Conservation (phyloP, 164 flowering plant species). For the Berberis thunbergii region DNA sequence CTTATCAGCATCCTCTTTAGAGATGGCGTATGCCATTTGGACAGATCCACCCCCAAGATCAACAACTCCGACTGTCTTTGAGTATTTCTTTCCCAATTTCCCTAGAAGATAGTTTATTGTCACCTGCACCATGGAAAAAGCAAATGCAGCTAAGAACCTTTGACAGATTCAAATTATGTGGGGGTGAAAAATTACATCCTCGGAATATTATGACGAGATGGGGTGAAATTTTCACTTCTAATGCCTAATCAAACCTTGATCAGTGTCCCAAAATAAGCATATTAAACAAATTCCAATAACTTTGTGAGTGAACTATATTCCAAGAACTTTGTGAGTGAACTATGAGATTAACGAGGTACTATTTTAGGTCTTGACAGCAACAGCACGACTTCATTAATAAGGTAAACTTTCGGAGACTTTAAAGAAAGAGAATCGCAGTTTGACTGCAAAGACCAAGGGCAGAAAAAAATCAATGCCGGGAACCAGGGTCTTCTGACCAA, state of each 20-base stretch:
- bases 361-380: too few species aligned
- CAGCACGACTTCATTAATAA: too few species aligned
- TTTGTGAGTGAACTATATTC: background rate
- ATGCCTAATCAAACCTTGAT: too few species aligned
- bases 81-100: slow-evolving; percentile 57
- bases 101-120: slow-evolving; percentile 79
- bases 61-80: slow-evolving; percentile 80
- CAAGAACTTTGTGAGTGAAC: background rate
- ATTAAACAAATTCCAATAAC: too few species aligned
- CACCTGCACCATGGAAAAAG: slow-evolving; percentile 37
- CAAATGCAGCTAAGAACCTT: background rate
- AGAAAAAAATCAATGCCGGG: too few species aligned
- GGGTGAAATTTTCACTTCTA: too few species aligned
- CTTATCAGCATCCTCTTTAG: slow-evolving; percentile 62
- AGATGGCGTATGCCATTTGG: slow-evolving; percentile 97
- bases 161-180: background rate
- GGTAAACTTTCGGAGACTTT: too few species aligned
- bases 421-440: background rate
- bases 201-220: too few species aligned
- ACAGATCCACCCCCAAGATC: slow-evolving; percentile 99
- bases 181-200: background rate
- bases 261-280: too few species aligned
- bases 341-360: too few species aligned
- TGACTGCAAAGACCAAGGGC: background rate
- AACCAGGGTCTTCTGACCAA: too few species aligned